These are phyloP conservation scores for Wickerhamomyces chaumierensis DNA, from an alignment of 805 yeast species.

Conservation along the genomic window DNA sequence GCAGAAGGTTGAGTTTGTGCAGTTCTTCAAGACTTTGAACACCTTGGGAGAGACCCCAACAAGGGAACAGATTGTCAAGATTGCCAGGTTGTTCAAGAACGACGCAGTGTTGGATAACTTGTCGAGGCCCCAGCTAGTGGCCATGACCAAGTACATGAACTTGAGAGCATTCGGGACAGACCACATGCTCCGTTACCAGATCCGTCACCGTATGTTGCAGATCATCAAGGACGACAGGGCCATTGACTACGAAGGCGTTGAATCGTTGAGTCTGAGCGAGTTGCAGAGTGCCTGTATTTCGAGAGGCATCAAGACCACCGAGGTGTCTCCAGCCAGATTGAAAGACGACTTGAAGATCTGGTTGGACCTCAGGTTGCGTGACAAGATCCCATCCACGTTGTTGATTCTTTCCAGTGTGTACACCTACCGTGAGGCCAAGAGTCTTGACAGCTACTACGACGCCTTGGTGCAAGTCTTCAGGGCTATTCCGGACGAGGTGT, in stretches of 20 bases:
- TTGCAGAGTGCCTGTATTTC: conserved; percentile 84
- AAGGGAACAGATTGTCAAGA: conserved; percentile 61
- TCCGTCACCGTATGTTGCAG: conserved; percentile 82
- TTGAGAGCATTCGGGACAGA: conserved; percentile 91
- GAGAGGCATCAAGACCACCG: conserved; percentile 78
- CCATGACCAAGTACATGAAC: conserved; percentile 87
- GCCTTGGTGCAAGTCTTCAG: conserved; percentile 80
- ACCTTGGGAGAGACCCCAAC: conserved; percentile 49
- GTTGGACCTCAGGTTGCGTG: conserved; percentile 83
- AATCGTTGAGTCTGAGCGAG: conserved; percentile 65
- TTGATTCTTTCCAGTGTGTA: conserved; percentile 80
- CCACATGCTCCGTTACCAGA: conserved; percentile 81
- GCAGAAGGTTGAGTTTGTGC: conserved; percentile 56
- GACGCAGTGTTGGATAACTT: conserved; percentile 88
- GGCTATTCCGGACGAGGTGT: conserved; percentile 89
- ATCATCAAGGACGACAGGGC: conserved; percentile 88
- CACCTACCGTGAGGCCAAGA: conserved; percentile 60
- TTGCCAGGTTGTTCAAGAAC: conserved; percentile 86
- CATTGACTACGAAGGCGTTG: conserved; percentile 90
- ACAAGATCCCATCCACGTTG: conserved; percentile 85
- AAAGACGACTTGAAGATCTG: conserved; percentile 76
- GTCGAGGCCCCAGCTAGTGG: conserved; percentile 82
- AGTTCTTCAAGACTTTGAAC: conserved; percentile 66
- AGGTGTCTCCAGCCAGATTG: conserved; percentile 71
- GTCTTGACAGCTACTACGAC: conserved; percentile 55